These are phyloP conservation scores for Elsinoe fawcettii DNA, from an alignment of 2,329 filamentous ascomycete genomes.

Conservation along the genomic window DNA sequence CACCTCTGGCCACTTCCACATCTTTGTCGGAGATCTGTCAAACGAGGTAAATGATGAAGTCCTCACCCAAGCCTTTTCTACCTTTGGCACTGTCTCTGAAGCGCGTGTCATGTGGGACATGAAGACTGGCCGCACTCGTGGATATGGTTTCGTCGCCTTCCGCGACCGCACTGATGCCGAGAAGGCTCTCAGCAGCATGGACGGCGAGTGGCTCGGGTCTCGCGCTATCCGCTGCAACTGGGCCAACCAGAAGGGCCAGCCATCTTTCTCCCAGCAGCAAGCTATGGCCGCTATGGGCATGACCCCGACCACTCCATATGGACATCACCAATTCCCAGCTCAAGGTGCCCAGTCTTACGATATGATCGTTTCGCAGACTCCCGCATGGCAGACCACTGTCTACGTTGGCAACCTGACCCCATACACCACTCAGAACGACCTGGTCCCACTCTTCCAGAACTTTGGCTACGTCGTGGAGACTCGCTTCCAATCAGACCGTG, in stretches of 20 bases:
- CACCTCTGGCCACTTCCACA: slow-evolving; percentile 96
- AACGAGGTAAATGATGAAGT: slow-evolving; percentile 99
- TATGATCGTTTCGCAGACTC: slow-evolving; percentile 91
- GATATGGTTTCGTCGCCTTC: slow-evolving; percentile 97
- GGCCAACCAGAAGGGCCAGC: slow-evolving; percentile 99
- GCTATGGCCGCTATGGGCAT: slow-evolving; percentile 97
- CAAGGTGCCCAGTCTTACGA: slow-evolving; percentile 96
- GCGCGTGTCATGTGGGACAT: slow-evolving; percentile 99
- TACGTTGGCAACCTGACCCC: slow-evolving; percentile 97
- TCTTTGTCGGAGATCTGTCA: slow-evolving; percentile 94
- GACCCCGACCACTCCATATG: slow-evolving; percentile 92
- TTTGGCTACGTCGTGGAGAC: slow-evolving; percentile 97
- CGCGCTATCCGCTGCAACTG: slow-evolving; percentile 98
- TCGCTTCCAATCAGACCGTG: slow-evolving; percentile 93
- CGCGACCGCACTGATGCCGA: slow-evolving; percentile 89
- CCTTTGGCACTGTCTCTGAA: slow-evolving; percentile 92
- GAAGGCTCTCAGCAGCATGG: slow-evolving; percentile 94
- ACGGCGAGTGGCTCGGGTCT: slow-evolving; percentile 97
- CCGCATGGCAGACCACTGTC: slow-evolving; percentile 95
- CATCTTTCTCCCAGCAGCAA: slow-evolving; percentile 95
- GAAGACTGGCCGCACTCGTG: slow-evolving; percentile 96
- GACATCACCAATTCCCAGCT: slow-evolving; percentile 86
- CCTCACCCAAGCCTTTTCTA: slow-evolving; percentile 85
- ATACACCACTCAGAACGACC: slow-evolving; percentile 92
- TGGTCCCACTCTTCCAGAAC: slow-evolving; percentile 97